Conservation (phyloP, 345 rosid genomes). For the Balakata baccata region DNA sequence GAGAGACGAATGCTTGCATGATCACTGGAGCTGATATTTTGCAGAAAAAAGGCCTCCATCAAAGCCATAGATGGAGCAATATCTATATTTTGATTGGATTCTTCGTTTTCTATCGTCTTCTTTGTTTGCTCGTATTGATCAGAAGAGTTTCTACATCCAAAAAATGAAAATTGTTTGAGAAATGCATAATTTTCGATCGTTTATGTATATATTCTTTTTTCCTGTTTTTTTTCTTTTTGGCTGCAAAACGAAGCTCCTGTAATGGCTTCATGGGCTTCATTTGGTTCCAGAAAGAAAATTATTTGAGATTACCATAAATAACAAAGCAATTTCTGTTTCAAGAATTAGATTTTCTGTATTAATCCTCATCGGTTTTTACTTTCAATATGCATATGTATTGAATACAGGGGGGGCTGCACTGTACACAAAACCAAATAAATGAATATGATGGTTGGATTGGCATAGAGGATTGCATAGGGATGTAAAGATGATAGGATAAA, state of each 20-base stretch:
- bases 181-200: not conserved
- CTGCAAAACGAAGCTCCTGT: not conserved
- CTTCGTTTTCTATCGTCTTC: slow-evolving; percentile 73
- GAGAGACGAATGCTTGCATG: slow-evolving; percentile 50
- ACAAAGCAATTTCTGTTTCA: not conserved
- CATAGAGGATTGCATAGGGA: no score
- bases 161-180: slow-evolving; percentile 29
- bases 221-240: not conserved
- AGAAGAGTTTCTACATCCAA: slow-evolving; percentile 76
- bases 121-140: slow-evolving; percentile 67
- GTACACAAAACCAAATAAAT: no score
- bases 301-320: not conserved
- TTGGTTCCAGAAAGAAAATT: not conserved
- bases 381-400: no score
- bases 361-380: not conserved
- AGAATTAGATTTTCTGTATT: not conserved
- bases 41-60: slow-evolving; percentile 61
- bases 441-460: no score
- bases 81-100: slow-evolving; percentile 72
- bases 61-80: slow-evolving; percentile 66
- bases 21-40: slow-evolving; percentile 67
- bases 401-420: no score
- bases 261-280: not conserved
- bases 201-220: not conserved
- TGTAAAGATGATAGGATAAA: no score